Percentiles rank a stretch among this genome's conserved stretches.
These are phyloP conservation scores for Myxozyma neotropica DNA, from an alignment of 805 yeast species.

Conservation along the genomic window DNA sequence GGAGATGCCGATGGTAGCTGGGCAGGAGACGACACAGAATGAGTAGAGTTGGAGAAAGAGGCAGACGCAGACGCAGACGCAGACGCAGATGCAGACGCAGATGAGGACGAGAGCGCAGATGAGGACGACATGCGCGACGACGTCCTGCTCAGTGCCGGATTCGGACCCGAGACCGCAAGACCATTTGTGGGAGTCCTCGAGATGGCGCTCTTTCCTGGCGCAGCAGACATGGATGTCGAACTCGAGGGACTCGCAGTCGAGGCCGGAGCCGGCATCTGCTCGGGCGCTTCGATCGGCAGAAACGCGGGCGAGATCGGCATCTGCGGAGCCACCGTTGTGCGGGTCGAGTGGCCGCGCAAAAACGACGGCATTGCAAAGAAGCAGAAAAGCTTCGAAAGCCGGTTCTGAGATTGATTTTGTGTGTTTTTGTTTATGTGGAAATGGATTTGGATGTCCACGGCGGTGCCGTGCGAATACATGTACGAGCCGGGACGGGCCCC, in stretches of 20 bases:
- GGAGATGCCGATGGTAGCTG: too few relatives aligned
- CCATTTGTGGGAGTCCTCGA: too few relatives aligned
- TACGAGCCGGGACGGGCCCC: too few relatives aligned
- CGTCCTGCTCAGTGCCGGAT: too few relatives aligned
- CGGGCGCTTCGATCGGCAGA: constrained; percentile 1
- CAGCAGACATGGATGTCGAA: too few relatives aligned
- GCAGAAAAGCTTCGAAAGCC: neutral
- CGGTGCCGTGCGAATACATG: too few relatives aligned
- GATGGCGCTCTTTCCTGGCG: too few relatives aligned
- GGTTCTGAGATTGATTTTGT: neutral
- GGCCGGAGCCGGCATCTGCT: neutral
- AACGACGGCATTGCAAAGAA: constrained; percentile 7
- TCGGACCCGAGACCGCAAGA: too few relatives aligned
- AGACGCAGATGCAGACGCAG: neutral
- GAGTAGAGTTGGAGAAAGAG: neutral
- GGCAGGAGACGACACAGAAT: too few relatives aligned
- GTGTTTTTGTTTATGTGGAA: neutral
- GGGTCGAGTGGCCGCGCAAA: constrained; percentile 9
- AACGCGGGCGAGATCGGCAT: constrained; percentile 7
- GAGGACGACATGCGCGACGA: neutral
- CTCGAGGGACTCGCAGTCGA: neutral
- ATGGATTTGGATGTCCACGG: too few relatives aligned
- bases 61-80: neutral
- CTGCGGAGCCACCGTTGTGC: constrained; percentile 6
- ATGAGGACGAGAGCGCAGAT: neutral